Evolutionary conservation across 345 rosid genomes (phyloP), one percentile per base, ranked within the genome.

Genomic region (Brassica rapa): DNA sequence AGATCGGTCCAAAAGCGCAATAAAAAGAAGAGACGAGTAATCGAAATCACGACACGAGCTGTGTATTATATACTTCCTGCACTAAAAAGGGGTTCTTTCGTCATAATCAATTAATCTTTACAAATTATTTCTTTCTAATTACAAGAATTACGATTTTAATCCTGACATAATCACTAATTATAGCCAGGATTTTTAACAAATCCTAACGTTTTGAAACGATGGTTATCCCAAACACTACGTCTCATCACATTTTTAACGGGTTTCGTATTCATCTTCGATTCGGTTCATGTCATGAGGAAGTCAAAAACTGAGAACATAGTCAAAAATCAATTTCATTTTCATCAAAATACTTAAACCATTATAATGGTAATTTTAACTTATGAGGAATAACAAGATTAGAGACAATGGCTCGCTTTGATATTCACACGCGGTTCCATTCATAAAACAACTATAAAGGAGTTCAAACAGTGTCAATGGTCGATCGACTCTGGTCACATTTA

Each of bases 11-110:
- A 6, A 55, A 55, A 43, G 27, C 19, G 12, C 46, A 68, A 25
- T 59, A 7, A 49, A 43, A 73, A 69, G 43, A 8, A 25, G 46
- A 30, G 61, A 39, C 66, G 37, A 2, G 33, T 68, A 39, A 68
- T 80, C 71, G 71, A 80, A 74, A 33, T 60, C 37, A 0, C 57
- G 77, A 72, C 62, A 16, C 2, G 57, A 73, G 66, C 74, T 67
- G 6, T 62, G 51, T 25, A 65, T 62, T 62, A 37, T 25, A 65
- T 62, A 7, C 51, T 23, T 30, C 16, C 62, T 21, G 30, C 35
- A 25, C 37, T 25, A 0, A 29, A 6, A 63, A 64, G 46, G 4
- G 14, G 51, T 41, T 65, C 21, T 39, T 72, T 56, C 68, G 76
- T 71, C 75, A 53, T 71, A 0, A 8, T 39, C 39, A 35, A 19